Evolutionary conservation across 2,329 filamentous ascomycete species (phyloP).

Genomic region (Cercospora nicotianae): DNA sequence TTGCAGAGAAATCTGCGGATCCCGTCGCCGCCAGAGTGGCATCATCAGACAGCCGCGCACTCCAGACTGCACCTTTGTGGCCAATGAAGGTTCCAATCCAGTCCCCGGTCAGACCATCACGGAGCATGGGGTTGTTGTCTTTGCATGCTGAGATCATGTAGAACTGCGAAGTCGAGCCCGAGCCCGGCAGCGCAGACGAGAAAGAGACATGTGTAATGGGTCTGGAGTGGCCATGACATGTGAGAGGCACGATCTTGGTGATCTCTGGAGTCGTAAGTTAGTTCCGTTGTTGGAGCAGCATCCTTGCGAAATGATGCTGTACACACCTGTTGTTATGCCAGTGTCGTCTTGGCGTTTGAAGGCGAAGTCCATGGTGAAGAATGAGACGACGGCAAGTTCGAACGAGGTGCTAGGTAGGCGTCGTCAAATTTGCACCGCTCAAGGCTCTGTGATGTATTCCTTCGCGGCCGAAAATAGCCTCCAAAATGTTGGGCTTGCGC

Average conservation of each 20-base stretch:
- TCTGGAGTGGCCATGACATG: constrained; percentile 90
- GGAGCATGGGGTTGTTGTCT: constrained; percentile 98
- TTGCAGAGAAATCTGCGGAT: constrained; percentile 87
- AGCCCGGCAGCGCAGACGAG: constrained; percentile 64
- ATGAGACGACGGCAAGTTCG: not conserved
- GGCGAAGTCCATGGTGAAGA: constrained; percentile 36
- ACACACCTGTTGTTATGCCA: constrained; percentile 32
- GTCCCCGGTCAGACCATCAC: constrained; percentile 91
- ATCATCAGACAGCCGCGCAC: constrained; percentile 85
- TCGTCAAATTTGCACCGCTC: not conserved
- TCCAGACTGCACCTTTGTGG: constrained; percentile 98
- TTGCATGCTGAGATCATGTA: constrained; percentile 78
- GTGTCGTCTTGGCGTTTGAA: constrained; percentile 39
- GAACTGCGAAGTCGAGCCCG: constrained; percentile 52
- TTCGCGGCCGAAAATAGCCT: not conserved
- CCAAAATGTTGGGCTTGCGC: constrained; percentile 3
- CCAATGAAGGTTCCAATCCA: constrained; percentile 98
- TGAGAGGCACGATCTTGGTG: constrained; percentile 75
- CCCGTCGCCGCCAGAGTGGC: constrained; percentile 86
- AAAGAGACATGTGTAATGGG: constrained; percentile 91
- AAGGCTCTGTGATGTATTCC: not conserved
- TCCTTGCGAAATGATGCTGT: not conserved
- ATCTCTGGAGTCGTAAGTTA: constrained; percentile 33
- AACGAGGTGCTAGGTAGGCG: not conserved
- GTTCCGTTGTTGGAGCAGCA: not conserved